phyloP scores from a whole-genome alignment of 192 early-diverging fungal genomes.

The Mortierella claussenii region DNA sequence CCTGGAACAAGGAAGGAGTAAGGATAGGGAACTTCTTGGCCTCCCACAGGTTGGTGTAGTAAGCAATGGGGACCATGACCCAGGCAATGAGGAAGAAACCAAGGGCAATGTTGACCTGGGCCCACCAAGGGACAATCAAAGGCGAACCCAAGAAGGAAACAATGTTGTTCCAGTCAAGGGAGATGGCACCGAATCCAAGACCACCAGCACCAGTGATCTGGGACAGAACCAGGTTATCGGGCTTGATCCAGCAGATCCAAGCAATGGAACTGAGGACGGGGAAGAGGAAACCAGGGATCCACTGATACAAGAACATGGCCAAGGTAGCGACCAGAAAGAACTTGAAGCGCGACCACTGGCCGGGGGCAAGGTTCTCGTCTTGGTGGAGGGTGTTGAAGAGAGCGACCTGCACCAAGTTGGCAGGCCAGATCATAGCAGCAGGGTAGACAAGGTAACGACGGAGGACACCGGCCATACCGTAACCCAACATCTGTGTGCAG shows the following conservation, averaged over 20 bases:
- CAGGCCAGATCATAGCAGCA: slow-evolving; percentile 89
- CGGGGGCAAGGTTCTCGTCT: slow-evolving; percentile 37
- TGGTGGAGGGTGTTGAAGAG: slow-evolving; percentile 58
- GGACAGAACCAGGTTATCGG: slow-evolving; percentile 27
- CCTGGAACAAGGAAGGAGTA: slow-evolving; percentile 43
- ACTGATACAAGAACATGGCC: slow-evolving; percentile 62
- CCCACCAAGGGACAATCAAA: slow-evolving; percentile 62
- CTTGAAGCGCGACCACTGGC: slow-evolving; percentile 45
- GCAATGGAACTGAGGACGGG: slow-evolving; percentile 44
- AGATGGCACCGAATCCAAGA: slow-evolving; percentile 75
- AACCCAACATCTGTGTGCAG: slow-evolving; percentile 69
- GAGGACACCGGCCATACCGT: slow-evolving; percentile 79
- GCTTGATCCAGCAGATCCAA: slow-evolving; percentile 43
- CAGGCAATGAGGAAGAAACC: slow-evolving; percentile 74
- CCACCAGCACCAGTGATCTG: slow-evolving; percentile 66
- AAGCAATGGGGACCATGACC: slow-evolving; percentile 74
- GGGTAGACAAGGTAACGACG: slow-evolving; percentile 87
- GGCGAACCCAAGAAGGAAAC: slow-evolving; percentile 47
- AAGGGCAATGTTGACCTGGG: slow-evolving; percentile 70
- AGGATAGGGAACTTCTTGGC: slow-evolving; percentile 57
- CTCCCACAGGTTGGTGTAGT: slow-evolving; percentile 72
- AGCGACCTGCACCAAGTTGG: slow-evolving; percentile 66
- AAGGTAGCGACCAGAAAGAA: slow-evolving; percentile 61
- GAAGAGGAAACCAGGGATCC: slow-evolving; percentile 60
- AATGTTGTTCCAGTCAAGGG: slow-evolving; percentile 75